Evolutionary conservation across 2,329 filamentous ascomycete species (phyloP).

Genomic region (Neofusicoccum sp.): DNA sequence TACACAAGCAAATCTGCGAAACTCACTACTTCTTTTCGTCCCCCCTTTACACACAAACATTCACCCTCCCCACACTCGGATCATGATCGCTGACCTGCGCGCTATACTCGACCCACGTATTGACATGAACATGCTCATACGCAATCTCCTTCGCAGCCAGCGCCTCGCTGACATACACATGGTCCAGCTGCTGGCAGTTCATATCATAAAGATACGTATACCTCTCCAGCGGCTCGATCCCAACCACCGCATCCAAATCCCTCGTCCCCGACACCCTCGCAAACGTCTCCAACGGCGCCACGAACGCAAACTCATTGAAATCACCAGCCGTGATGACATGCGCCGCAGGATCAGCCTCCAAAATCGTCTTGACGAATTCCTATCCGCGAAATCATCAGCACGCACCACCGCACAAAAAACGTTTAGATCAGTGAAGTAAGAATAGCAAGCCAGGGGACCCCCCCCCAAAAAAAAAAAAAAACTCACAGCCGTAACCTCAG

Average conservation of each 20-base stretch:
- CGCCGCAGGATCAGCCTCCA: conserved; percentile 56
- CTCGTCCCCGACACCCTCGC: conserved; percentile 52
- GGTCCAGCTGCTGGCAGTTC: conserved; percentile 69
- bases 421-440: too few relatives aligned
- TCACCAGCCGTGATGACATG: conserved; percentile 63
- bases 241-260: conserved; percentile 62
- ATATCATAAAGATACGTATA: conserved; percentile 71
- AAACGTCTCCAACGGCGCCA: conserved; percentile 58
- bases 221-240: conserved; percentile 55
- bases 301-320: conserved; percentile 70
- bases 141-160: conserved; percentile 44
- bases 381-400: too few relatives aligned
- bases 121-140: conserved; percentile 69
- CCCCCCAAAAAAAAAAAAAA: too few relatives aligned
- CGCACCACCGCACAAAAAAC: too few relatives aligned
- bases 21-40: not conserved
- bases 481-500: conserved; percentile 51
- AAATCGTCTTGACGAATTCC: conserved; percentile 41
- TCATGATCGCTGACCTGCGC: conserved; percentile 67
- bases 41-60: conserved; percentile 50
- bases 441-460: too few relatives aligned
- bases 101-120: conserved; percentile 61
- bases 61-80: conserved; percentile 62
- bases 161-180: conserved; percentile 63
- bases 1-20: too few relatives aligned